Conservation (phyloP, 2,329 filamentous ascomycete genomes). For the Fusarium brachygibbosum region DNA sequence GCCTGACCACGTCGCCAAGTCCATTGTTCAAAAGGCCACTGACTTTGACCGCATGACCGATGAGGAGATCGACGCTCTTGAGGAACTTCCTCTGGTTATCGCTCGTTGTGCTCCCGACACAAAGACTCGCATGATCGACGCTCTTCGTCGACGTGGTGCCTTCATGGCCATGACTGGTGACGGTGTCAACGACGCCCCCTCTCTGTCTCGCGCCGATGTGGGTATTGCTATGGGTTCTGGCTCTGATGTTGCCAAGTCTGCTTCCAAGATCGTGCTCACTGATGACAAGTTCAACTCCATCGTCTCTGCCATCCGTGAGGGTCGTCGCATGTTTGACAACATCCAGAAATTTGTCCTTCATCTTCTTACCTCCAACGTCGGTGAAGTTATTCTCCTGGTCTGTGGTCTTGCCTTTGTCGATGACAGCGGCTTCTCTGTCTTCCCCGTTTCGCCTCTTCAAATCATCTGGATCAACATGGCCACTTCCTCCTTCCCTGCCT, state of each 20-base stretch:
- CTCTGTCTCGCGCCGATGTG: constrained; percentile 83
- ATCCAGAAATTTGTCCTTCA: constrained; percentile 90
- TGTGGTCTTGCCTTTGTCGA: constrained; percentile 88
- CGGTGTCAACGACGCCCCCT: constrained; percentile 88
- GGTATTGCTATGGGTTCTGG: constrained; percentile 93
- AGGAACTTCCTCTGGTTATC: constrained; percentile 83
- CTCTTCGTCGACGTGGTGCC: constrained; percentile 79
- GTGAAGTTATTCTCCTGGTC: constrained; percentile 84
- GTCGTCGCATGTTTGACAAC: constrained; percentile 87
- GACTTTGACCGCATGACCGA: constrained; percentile 85
- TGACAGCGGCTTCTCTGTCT: constrained; percentile 77
- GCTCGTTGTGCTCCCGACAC: constrained; percentile 88
- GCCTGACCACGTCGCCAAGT: constrained; percentile 72
- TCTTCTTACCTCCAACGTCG: constrained; percentile 84
- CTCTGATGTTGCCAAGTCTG: constrained; percentile 87
- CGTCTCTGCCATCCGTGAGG: constrained; percentile 84
- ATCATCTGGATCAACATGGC: constrained; percentile 97
- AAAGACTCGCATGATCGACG: constrained; percentile 92
- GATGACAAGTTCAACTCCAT: constrained; percentile 93
- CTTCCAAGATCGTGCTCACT: constrained; percentile 83
- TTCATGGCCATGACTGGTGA: constrained; percentile 92
- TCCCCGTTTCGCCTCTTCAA: constrained; percentile 86
- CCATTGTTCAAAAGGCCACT: constrained; percentile 80
- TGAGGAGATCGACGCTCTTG: constrained; percentile 79
- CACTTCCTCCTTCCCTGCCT: constrained; percentile 87